phyloP scores from a whole-genome alignment of 2,329 filamentous ascomycete genomes.

The Penicillium sp. region DNA sequence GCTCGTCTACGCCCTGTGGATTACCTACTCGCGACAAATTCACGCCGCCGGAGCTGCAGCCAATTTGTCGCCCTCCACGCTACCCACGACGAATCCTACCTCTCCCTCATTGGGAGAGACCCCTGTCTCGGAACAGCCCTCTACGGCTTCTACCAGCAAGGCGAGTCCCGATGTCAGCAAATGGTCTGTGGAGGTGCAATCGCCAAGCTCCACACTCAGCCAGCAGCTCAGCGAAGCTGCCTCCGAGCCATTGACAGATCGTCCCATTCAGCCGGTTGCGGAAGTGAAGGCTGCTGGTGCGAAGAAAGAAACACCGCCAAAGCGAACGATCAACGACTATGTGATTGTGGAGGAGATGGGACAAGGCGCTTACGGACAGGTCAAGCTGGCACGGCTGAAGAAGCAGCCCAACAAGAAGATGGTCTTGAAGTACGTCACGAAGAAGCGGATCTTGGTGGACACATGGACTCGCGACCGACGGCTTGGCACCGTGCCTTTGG shows the following conservation, averaged over 20 bases:
- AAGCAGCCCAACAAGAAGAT: slow-evolving; percentile 74
- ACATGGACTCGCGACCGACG: slow-evolving; percentile 96
- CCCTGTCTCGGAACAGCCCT: slow-evolving; percentile 73
- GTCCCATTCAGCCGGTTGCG: slow-evolving; percentile 40
- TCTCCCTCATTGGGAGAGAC: slow-evolving; percentile 69
- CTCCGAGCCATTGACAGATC: slow-evolving; percentile 47
- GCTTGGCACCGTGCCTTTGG: slow-evolving; percentile 89
- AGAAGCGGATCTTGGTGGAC: slow-evolving; percentile 92
- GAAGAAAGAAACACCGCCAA: slow-evolving; percentile 49
- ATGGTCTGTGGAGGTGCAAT: slow-evolving; percentile 35
- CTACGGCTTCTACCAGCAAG: slow-evolving; percentile 34
- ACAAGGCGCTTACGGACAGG: slow-evolving; percentile 95
- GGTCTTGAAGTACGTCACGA: slow-evolving; percentile 97
- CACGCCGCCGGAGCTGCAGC: slow-evolving; percentile 70
- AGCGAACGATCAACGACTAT: slow-evolving; percentile 89
- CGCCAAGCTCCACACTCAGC: slow-evolving; percentile 51
- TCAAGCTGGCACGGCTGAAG: slow-evolving; percentile 90
- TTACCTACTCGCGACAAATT: slow-evolving; percentile 92
- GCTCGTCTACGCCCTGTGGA: slow-evolving; percentile 92
- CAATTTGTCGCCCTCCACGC: slow-evolving; percentile 55
- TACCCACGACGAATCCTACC: slow-evolving; percentile 62
- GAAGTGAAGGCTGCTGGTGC: slow-evolving; percentile 28
- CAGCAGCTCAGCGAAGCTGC: slow-evolving; percentile 54
- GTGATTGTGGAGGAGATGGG: slow-evolving; percentile 97
- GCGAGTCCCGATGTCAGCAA: slow-evolving; percentile 27